Base-by-base conservation (phyloP, 495 filamentous ascomycete genomes). In the Aspergillus olivimuriae region DNA sequence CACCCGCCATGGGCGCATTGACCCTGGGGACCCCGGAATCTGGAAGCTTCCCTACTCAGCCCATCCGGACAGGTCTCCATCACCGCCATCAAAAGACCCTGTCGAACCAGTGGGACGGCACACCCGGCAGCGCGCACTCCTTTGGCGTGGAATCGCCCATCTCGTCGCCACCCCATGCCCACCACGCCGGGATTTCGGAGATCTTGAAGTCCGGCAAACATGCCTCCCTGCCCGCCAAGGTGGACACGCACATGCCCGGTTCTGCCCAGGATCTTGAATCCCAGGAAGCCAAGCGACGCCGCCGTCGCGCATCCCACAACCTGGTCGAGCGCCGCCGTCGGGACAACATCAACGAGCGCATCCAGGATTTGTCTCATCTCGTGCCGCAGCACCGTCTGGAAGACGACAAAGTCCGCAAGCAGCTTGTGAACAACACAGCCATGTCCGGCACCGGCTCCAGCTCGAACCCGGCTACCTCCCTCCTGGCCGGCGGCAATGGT, bases 321-420 rank as follows among this genome's bases (percentile, higher is more conserved):
- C 73, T 94, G 34, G 92, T 98, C 8, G 92, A 98, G 62, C 86
- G 92, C 39, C 82, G 92, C 23, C 84, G 92, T 35, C 80, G 92
- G 34, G 92, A 98, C 65, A 96, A 98, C 51, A 98, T 98, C 72
- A 98, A 98, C 55, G 92, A 98, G 61, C 80, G 92, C 5, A 98
- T 98, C 46, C 91, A 97, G 51, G 92, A 98, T 53, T 76, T 98
- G 4, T 92, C 88, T 50, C 87, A 89, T 55, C 77, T 98, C 1
- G 92, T 98, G 9, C 92, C 92, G 17, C 74, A 82, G 50, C 92
- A 98, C 60, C 83, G 92, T 12, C 75, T 98, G 11, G 92, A 98
- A 53, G 92, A 98, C 58, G 92, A 98, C 62, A 96, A 95, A 58
- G 82, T 98, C 21, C 84, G 89, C 24, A 97, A 97, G 62, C 86